Evolutionary conservation across 2,329 filamentous ascomycete species (phyloP).

Genomic region (Ophiocordyceps camponoti-saundersi): DNA sequence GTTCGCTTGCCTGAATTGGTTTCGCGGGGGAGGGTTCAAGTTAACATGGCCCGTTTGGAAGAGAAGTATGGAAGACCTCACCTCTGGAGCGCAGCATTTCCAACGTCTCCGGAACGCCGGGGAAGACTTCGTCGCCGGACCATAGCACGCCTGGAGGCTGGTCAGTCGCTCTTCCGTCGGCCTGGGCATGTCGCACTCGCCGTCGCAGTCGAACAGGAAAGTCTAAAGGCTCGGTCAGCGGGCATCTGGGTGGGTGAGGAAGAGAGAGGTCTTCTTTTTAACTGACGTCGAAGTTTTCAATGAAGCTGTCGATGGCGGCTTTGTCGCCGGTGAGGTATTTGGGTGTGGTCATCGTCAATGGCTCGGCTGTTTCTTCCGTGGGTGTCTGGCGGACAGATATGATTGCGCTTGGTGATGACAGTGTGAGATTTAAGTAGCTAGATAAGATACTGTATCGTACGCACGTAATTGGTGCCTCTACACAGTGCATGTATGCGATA

Average conservation of each 20-base stretch:
- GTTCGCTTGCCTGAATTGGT: slow-evolving; percentile 84
- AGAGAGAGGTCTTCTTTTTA: slow-evolving; percentile 8
- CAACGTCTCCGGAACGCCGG: slow-evolving; percentile 70
- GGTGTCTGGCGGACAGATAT: background rate
- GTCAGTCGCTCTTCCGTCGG: background rate
- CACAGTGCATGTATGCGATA: too few species aligned
- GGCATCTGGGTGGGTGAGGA: background rate
- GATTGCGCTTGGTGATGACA: background rate
- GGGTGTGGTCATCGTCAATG: slow-evolving; percentile 15
- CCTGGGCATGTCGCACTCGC: slow-evolving; percentile 29
- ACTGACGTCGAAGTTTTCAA: slow-evolving; percentile 83
- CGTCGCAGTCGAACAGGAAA: slow-evolving; percentile 95
- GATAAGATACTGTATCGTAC: background rate
- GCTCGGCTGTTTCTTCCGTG: background rate
- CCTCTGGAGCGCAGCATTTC: slow-evolving; percentile 69
- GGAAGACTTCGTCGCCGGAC: slow-evolving; percentile 85
- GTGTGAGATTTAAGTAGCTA: background rate
- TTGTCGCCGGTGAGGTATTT: slow-evolving; percentile 65
- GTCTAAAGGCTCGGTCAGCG: slow-evolving; percentile 33
- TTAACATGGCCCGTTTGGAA: too few species aligned
- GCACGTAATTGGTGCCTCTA: too few species aligned
- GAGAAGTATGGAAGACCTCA: too few species aligned
- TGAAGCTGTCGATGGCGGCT: slow-evolving; percentile 61
- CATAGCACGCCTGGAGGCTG: slow-evolving; percentile 62
- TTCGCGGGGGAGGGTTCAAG: too few species aligned